These are phyloP conservation scores for Cryphonectria parasitica DNA, from an alignment of 2,329 filamentous ascomycete genomes.

Conservation along the genomic window DNA sequence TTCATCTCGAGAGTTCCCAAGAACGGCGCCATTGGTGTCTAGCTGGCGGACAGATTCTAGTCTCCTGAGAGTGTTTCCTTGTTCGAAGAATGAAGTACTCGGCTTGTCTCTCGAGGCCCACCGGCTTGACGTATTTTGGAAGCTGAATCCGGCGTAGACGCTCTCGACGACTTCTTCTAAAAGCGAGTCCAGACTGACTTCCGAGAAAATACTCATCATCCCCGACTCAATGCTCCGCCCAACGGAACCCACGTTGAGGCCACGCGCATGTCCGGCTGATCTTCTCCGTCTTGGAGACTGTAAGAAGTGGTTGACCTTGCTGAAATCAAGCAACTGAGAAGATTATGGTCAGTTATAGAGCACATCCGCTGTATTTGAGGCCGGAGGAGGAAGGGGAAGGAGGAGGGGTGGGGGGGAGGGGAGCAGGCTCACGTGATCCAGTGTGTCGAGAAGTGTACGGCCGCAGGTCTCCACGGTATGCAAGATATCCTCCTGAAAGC, in stretches of 20 bases:
- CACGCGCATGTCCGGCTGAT: not conserved
- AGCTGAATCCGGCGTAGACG: constrained; percentile 42
- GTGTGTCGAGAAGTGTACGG: constrained; percentile 52
- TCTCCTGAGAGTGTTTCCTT: constrained; percentile 9
- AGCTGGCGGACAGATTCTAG: constrained; percentile 15
- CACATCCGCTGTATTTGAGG: no score
- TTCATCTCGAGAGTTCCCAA: not conserved
- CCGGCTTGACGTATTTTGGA: constrained; percentile 27
- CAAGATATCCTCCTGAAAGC: constrained; percentile 48
- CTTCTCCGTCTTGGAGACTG: not conserved
- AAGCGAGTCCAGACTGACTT: constrained; percentile 39
- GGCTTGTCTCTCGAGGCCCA: constrained; percentile 4
- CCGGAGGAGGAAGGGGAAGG: no score
- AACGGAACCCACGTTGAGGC: not conserved
- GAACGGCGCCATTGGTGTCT: not conserved
- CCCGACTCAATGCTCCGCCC: constrained; percentile 18
- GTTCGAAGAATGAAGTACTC: constrained; percentile 12
- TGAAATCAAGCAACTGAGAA: constrained; percentile 47
- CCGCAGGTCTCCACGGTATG: constrained; percentile 54
- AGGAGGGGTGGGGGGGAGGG: not conserved
- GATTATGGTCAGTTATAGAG: not conserved
- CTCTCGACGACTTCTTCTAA: constrained; percentile 42
- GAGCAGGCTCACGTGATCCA: constrained; percentile 43
- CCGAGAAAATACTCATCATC: constrained; percentile 37
- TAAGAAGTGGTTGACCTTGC: constrained; percentile 50